Base-by-base conservation (phyloP, 1,139 yeast species). In the Cylindricascospora bacillispora region DNA sequence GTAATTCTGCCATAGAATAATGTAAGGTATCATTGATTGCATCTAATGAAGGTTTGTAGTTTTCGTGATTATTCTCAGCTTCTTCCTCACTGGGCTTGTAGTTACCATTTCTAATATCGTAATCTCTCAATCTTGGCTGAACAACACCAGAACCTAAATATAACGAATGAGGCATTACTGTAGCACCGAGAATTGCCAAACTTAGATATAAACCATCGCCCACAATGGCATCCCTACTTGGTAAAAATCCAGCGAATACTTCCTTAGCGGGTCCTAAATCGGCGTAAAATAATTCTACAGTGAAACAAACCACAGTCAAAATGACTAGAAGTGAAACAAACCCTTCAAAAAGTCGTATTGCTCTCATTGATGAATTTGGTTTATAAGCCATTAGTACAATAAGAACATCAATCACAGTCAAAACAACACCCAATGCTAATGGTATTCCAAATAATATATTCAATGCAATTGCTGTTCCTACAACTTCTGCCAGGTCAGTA, bases 151-250 rank as follows among this genome's bases (percentile, higher is more conserved):
- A 75, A 1, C 89, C 89, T 33, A 79, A 59, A 43, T 70, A 78
- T 34, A 79, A 60, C 0, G 85, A 75, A 46, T 78, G 89, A 2
- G 92, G 89, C 92, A 79, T 79, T 5, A 78, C 86, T 0, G 89
- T 78, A 27, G 85, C 80, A 20, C 92, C 92, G 13, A 78, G 69
- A 34, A 78, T 78, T 5, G 83, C 89, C 49, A 81, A 63, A 39
- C 78, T 67, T 35, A 78, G 57, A 44, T 76, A 78, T 22, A 74
- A 55, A 0, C 81, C 81, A 45, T 70, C 71, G 28, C 64, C 67
- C 39, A 70, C 69, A 28, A 57, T 51, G 27, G 75, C 67, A 2
- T 75, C 70, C 35, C 56, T 58, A 24, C 62, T 59, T 0, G 92
- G 92, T 28, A 78, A 48, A 41, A 73, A 76, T 0, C 89, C 89